Percentiles rank a stretch among this genome's conserved stretches.
These are phyloP conservation scores for Pseudognaphalium luteoalbum DNA, from an alignment of 129 eudicot genomes.

Conservation along the genomic window DNA sequence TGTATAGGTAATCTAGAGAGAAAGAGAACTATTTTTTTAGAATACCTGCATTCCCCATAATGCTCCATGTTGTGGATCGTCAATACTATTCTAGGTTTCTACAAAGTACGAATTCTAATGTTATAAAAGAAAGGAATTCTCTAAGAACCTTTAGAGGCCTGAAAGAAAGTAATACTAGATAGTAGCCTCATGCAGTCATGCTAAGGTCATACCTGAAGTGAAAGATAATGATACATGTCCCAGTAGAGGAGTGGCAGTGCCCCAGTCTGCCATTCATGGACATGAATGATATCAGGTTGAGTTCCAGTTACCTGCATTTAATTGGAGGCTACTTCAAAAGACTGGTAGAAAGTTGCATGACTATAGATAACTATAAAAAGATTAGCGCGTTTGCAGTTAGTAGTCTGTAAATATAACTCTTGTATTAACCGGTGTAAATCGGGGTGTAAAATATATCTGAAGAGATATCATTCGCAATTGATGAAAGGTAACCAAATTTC, in stretches of 20 bases:
- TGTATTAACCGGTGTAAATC: neutral
- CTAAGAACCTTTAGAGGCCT: no score
- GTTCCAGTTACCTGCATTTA: slow-evolving; percentile 62
- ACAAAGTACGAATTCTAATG: slow-evolving; percentile 22
- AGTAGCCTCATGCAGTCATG: neutral
- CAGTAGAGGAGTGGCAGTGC: slow-evolving; percentile 73
- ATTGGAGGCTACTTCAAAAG: neutral
- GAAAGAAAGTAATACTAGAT: neutral
- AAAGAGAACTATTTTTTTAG: slow-evolving; percentile 1
- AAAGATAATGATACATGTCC: slow-evolving; percentile 86
- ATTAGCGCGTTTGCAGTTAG: neutral
- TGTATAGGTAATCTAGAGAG: no score
- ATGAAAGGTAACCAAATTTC: neutral
- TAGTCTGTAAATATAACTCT: no score
- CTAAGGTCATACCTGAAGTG: slow-evolving; percentile 52
- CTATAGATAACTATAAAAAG: neutral
- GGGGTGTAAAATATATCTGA: no score
- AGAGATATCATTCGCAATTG: neutral
- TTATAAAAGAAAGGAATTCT: slow-evolving; percentile 7
- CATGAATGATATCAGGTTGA: slow-evolving; percentile 82
- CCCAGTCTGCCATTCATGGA: slow-evolving; percentile 93
- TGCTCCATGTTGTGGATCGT: slow-evolving; percentile 97
- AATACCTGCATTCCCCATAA: slow-evolving; percentile 88
- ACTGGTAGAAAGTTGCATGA: neutral
- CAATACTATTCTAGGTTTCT: slow-evolving; percentile 89